Base-by-base conservation (phyloP, 805 yeast species). In the Vanderwaltozyma tropicalis region DNA sequence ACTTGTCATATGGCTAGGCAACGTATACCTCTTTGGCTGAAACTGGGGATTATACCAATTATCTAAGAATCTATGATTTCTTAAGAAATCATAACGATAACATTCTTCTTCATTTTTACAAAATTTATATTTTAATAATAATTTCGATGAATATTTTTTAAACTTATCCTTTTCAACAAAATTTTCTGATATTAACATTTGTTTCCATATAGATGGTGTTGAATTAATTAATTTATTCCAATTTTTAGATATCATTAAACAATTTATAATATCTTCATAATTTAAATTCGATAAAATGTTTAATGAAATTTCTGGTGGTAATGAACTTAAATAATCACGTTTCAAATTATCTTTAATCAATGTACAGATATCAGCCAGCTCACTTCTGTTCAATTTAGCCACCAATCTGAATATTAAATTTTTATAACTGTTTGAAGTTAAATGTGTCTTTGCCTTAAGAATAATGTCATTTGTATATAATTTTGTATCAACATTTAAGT, bases 1-100 rank as follows among this genome's bases (percentile, higher is more conserved):
- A 49, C 78, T 78, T 20, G 74, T 66, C 38, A 84, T 86, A 49
- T 78, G 86, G 5, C 84, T 85, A 11, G 73, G 69, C 9, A 80
- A 69, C 10, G 82, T 73, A 4, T 78, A 72, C 41, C 80, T 69
- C 41, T 68, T 71, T 1, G 97, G 96, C 34, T 62, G 67, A 52
- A 73, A 81, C 14, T 60, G 59, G 1, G 88, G 81, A 48, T 79
- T 70, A 72, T 76, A 80, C 97, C 98, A 92, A 54, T 92, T 75
- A 37, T 67, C 63, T 32, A 75, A 66, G 25, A 82, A 70, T 71
- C 75, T 79, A 95, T 96, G 88, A 53, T 88, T 74, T 37, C 67
- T 62, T 27, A 75, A 66, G 27, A 83, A 57, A 34, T 64, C 62
- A 62, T 71, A 59, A 30, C 68, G 69, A 28, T 55, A 49, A 10